Evolutionary conservation across 1,284 basidiomycete species (phyloP).

Genomic region (Inonotus obliquus): DNA sequence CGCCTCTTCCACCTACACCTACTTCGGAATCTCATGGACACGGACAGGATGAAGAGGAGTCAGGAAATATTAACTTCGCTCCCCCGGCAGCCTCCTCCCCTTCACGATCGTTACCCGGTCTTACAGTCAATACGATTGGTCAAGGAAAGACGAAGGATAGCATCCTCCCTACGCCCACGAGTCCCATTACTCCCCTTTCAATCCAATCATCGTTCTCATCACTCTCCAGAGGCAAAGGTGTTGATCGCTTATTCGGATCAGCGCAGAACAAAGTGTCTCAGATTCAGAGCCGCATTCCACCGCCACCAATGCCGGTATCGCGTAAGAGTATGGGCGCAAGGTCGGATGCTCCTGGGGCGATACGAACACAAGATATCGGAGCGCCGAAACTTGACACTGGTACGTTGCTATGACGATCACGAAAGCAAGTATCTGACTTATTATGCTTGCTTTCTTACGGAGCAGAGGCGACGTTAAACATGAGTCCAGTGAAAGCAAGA

Average conservation of each 20-base stretch:
- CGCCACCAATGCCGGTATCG: conserved; percentile 17
- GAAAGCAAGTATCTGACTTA: background rate
- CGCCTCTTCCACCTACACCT: conserved; percentile 3
- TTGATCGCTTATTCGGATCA: background rate
- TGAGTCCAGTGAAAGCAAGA: conserved; percentile 69
- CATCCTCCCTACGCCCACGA: conserved; percentile 1
- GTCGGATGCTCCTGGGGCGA: background rate
- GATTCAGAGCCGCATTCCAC: conserved; percentile 8
- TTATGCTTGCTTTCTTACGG: background rate
- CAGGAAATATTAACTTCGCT: conserved; percentile 2
- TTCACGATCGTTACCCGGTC: background rate
- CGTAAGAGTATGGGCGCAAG: conserved; percentile 18
- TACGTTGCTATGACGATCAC: background rate
- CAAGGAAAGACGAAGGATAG: background rate
- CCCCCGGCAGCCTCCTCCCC: conserved; percentile 12
- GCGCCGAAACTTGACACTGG: conserved; percentile 21
- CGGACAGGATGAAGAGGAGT: background rate
- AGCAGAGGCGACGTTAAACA: conserved; percentile 28
- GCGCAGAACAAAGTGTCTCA: background rate
- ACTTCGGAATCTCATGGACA: background rate
- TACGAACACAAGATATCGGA: conserved; percentile 19
- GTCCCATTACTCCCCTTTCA: background rate
- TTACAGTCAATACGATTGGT: background rate
- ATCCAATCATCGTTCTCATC: conserved; percentile 1
- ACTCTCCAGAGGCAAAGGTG: conserved; percentile 8